Conservation (phyloP, 2,329 filamentous ascomycete species). For the Colletotrichum sansevieriae region DNA sequence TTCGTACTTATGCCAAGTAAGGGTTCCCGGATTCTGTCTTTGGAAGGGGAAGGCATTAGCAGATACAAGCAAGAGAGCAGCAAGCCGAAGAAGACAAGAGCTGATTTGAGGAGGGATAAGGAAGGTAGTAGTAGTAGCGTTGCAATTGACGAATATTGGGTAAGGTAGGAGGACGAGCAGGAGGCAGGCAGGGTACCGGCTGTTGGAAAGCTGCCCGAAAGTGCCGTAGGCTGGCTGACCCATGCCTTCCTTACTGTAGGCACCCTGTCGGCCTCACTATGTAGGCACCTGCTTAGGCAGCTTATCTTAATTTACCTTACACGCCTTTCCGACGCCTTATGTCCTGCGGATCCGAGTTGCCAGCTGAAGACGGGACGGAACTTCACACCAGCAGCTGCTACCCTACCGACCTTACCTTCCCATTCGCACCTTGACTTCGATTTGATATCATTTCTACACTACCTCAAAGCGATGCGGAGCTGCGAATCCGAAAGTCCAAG, state of each 20-base stretch:
- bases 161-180: conserved; percentile 34
- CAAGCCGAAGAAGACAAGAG: conserved; percentile 11
- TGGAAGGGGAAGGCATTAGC: too few relatives aligned
- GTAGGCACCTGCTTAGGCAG: too few relatives aligned
- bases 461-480: conserved; percentile 4
- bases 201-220: conserved; percentile 57
- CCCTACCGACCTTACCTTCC: neutral
- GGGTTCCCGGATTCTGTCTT: too few relatives aligned
- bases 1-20: too few relatives aligned
- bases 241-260: conserved; percentile 1
- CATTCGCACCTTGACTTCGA: too few relatives aligned
- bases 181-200: too few relatives aligned
- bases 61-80: neutral
- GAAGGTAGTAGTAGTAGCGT: conserved; percentile 24
- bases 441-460: too few relatives aligned
- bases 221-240: conserved; percentile 57
- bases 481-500: conserved; percentile 4
- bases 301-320: too few relatives aligned
- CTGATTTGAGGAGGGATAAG: conserved; percentile 20
- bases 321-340: neutral
- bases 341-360: neutral
- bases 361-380: neutral
- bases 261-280: too few relatives aligned
- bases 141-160: conserved; percentile 27
- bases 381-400: neutral